A percentile compares a stretch with the other conserved stretches of the same genome.
phyloP scores from a whole-genome alignment of 345 rosid genomes.

The Eucalyptus cloeziana region DNA sequence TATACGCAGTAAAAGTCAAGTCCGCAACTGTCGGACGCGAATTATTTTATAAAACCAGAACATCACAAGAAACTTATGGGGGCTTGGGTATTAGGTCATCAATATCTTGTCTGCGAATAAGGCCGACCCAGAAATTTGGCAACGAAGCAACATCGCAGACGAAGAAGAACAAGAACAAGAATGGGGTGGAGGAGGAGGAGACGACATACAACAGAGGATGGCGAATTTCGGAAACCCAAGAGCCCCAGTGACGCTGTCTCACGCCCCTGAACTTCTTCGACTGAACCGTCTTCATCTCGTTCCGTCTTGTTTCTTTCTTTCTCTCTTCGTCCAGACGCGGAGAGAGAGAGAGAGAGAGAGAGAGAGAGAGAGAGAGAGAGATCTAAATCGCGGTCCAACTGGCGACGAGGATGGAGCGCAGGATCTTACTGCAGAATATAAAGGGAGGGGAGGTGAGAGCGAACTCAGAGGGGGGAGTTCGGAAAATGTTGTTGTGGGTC shows the following conservation, averaged over 20 bases:
- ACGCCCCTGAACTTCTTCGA: slow-evolving; percentile 52
- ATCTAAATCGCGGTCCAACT: neutral
- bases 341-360: neutral
- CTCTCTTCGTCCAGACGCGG: neutral
- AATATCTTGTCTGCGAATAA: neutral
- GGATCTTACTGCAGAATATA: neutral
- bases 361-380: neutral
- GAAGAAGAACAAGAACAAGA: neutral
- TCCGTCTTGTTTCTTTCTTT: neutral
- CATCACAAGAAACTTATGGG: neutral
- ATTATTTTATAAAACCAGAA: neutral
- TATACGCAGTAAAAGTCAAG: neutral
- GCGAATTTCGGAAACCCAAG: slow-evolving; percentile 52
- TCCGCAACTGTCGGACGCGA: neutral
- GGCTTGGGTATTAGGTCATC: neutral
- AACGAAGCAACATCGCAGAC: neutral
- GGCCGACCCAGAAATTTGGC: neutral
- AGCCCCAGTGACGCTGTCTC: slow-evolving; percentile 58
- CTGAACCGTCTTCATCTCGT: slow-evolving; percentile 17
- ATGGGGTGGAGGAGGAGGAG: neutral
- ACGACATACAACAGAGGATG: slow-evolving; percentile 28
- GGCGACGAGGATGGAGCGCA: neutral
- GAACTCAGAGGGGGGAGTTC: neutral
- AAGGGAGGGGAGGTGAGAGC: neutral
- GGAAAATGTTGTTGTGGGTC: neutral